These are phyloP conservation scores for Komagataella kurtzmanii DNA, from an alignment of 805 yeast genomes.

Conservation along the genomic window DNA sequence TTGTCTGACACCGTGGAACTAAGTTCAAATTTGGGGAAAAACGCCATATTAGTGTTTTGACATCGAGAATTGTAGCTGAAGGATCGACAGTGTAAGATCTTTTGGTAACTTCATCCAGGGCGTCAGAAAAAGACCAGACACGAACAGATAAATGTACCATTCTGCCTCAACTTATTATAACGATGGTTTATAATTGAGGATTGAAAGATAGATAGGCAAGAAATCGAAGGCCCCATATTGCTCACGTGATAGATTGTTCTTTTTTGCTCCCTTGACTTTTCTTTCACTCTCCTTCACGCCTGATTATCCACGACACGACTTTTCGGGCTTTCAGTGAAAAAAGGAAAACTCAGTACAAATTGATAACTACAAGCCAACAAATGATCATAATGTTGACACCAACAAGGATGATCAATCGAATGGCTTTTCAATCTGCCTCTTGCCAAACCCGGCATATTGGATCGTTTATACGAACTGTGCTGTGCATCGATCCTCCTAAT, in stretches of 20 bases:
- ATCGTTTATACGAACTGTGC: conserved; percentile 20
- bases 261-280: no score
- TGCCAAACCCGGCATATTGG: conserved; percentile 11
- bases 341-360: not conserved
- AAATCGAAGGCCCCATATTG: not conserved
- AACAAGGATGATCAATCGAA: not conserved
- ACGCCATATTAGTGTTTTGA: not conserved
- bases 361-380: not conserved
- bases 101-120: not conserved
- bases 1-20: not conserved
- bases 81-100: not conserved
- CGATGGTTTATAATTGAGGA: not conserved
- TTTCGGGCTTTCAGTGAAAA: not conserved
- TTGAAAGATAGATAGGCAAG: not conserved
- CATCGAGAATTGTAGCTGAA: not conserved
- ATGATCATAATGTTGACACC: not conserved
- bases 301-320: not conserved
- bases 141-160: not conserved
- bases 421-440: not conserved
- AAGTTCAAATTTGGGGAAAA: not conserved
- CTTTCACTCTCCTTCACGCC: not conserved
- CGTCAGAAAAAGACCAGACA: not conserved
- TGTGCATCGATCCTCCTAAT: conserved; percentile 44
- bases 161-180: not conserved
- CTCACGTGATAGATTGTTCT: not conserved